Conservation (phyloP, 202 grass and related monocot species). For the Setaria italica region DNA sequence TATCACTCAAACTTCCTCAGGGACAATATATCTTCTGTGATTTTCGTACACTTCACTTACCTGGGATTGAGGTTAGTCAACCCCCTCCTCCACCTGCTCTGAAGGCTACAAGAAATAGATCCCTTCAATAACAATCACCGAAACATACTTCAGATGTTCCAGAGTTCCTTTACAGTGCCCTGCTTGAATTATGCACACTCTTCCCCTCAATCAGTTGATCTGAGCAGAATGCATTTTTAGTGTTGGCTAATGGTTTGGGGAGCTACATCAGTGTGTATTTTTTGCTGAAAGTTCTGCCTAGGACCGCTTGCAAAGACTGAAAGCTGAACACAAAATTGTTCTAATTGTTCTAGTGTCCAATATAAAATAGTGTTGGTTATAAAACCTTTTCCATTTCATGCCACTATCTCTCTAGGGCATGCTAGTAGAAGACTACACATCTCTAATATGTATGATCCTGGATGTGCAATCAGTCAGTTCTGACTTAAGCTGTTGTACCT, state of each 20-base stretch:
- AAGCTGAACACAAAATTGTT: background rate
- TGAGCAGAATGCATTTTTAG: background rate
- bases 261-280: conserved; percentile 6
- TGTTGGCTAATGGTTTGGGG: conserved; percentile 5
- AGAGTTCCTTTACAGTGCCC: background rate
- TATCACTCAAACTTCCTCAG: conserved; percentile 82
- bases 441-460: conserved; percentile 6
- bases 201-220: conserved; percentile 10
- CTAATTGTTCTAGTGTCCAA: conserved; percentile 20
- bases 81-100: background rate
- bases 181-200: conserved; percentile 34
- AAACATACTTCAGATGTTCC: background rate
- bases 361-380: background rate
- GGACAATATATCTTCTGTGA: conserved; percentile 90
- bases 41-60: conserved; percentile 80
- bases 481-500: conserved; percentile 21
- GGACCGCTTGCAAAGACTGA: background rate
- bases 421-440: background rate
- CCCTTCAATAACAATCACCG: background rate
- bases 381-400: conserved; percentile 12
- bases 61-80: conserved; percentile 79
- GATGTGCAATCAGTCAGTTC: conserved; percentile 13
- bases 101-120: conserved; percentile 16
- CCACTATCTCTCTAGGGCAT: conserved; percentile 22
- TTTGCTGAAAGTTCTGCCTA: background rate